Conservation (phyloP, 371 early-diverging fungal genomes). For the Racocetra persica region DNA sequence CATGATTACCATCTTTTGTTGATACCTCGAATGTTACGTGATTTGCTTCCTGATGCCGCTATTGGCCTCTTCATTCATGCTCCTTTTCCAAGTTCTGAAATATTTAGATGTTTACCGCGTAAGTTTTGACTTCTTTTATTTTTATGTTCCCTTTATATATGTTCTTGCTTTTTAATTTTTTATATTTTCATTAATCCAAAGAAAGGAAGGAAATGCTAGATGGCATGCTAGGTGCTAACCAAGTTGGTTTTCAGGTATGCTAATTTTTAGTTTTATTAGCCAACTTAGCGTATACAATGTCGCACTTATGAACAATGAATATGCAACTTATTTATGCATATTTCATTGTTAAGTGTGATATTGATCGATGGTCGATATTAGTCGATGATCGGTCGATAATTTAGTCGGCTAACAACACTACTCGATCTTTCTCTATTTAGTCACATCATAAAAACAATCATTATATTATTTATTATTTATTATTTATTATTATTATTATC, state of each 20-base stretch:
- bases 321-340: too few relatives aligned
- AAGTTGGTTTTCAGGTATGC: constrained; percentile 90
- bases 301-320: too few relatives aligned
- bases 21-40: constrained; percentile 86
- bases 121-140: constrained; percentile 47
- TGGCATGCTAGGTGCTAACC: constrained; percentile 92
- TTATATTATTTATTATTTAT: background rate
- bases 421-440: background rate
- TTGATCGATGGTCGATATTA: too few relatives aligned
- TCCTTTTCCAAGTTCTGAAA: constrained; percentile 94
- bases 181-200: constrained; percentile 40
- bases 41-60: constrained; percentile 76
- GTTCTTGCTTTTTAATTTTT: background rate
- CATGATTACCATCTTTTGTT: constrained; percentile 98
- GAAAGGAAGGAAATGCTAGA: constrained; percentile 91
- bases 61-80: constrained; percentile 98
- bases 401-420: too few relatives aligned
- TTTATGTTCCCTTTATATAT: constrained; percentile 2
- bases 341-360: too few relatives aligned
- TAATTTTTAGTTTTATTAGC: background rate
- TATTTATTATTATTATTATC: constrained; percentile 2
- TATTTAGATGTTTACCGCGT: constrained; percentile 93
- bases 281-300: too few relatives aligned
- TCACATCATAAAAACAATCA: background rate
- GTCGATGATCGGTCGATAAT: too few relatives aligned